These are phyloP conservation scores for Clitoria ternatea DNA, from an alignment of 306 rosid genomes.

Conservation along the genomic window DNA sequence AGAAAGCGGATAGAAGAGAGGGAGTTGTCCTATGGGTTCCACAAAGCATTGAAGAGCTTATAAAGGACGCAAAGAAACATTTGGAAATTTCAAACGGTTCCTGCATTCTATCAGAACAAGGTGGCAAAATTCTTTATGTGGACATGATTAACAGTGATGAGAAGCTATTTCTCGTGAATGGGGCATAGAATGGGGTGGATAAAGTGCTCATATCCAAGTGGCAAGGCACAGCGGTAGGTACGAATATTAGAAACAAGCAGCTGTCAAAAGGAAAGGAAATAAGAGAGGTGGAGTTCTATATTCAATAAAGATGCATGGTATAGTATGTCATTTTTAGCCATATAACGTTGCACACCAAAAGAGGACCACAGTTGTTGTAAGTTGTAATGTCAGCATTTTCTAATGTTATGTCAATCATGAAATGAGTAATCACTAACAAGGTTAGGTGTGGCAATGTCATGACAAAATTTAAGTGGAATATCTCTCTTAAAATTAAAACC, in stretches of 20 bases:
- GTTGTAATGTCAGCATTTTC: no score
- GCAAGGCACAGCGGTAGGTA: background rate
- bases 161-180: slow-evolving; percentile 33
- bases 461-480: no score
- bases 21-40: slow-evolving; percentile 43
- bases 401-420: no score
- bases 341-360: no score
- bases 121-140: slow-evolving; percentile 33
- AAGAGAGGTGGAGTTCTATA: background rate
- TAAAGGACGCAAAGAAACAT: slow-evolving; percentile 23
- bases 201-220: background rate
- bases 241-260: background rate
- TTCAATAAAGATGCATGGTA: background rate
- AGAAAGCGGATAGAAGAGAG: slow-evolving; percentile 14
- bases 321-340: no score
- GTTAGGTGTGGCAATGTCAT: no score
- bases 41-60: slow-evolving; percentile 36
- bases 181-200: background rate
- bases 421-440: no score
- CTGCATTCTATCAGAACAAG: slow-evolving; percentile 34
- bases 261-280: background rate
- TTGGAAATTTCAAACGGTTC: slow-evolving; percentile 4
- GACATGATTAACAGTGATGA: slow-evolving; percentile 31
- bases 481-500: no score
- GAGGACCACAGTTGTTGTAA: no score